These are phyloP conservation scores for Capsella rubella DNA, from an alignment of 441 rosid species.

Conservation along the genomic window DNA sequence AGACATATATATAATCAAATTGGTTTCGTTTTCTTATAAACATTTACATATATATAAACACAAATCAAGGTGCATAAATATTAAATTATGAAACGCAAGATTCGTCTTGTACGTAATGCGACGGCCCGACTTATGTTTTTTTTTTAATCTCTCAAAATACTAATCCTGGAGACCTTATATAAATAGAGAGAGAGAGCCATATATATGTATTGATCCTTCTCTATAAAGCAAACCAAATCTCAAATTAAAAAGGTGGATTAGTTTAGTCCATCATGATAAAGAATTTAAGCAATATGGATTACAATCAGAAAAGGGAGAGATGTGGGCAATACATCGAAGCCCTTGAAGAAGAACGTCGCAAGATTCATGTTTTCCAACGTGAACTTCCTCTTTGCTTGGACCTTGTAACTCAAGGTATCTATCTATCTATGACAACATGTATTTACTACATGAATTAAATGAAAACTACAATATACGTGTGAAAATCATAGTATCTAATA, in stretches of 20 bases:
- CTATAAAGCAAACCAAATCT: slow-evolving; percentile 27
- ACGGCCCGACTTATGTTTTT: slow-evolving; percentile 75
- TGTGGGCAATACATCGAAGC: slow-evolving; percentile 69
- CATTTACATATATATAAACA: not conserved
- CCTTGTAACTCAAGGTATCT: slow-evolving; percentile 84
- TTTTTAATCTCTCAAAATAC: slow-evolving; percentile 9
- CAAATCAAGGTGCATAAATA: slow-evolving; percentile 21
- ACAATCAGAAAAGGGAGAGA: slow-evolving; percentile 54
- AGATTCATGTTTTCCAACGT: slow-evolving; percentile 86
- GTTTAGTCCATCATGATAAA: slow-evolving; percentile 25
- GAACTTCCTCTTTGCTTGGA: slow-evolving; percentile 94
- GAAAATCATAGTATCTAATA: not conserved
- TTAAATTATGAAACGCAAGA: slow-evolving; percentile 47
- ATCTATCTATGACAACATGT: not conserved
- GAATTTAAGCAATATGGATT: slow-evolving; percentile 50
- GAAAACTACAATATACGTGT: not conserved
- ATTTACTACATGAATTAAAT: not conserved
- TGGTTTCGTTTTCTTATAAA: slow-evolving; percentile 24
- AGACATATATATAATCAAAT: slow-evolving; percentile 31
- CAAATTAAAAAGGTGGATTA: slow-evolving; percentile 6
- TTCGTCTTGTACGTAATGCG: slow-evolving; percentile 71
- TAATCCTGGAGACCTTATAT: slow-evolving; percentile 32
- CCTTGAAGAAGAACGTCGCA: slow-evolving; percentile 79
- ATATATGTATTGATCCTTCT: slow-evolving; percentile 20
- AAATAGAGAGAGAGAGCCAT: slow-evolving; percentile 5